A percentile compares a stretch with the other conserved stretches of the same genome.
These are phyloP conservation scores for Polysphondylium violaceum DNA, from an alignment of 78 protist genomes.

Conservation along the genomic window DNA sequence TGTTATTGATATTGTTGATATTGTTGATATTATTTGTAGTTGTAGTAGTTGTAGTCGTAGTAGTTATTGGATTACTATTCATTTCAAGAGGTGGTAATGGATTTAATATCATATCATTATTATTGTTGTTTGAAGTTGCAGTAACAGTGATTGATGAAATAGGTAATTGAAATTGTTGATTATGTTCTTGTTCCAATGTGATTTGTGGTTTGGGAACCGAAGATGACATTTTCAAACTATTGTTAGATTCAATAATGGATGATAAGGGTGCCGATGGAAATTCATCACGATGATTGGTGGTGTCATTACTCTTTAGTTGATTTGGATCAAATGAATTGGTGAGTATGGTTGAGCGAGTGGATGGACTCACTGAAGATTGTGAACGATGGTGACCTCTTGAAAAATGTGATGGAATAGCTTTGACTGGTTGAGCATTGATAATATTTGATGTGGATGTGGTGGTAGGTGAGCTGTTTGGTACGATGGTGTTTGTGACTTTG, in stretches of 20 bases:
- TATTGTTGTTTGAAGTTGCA: neutral
- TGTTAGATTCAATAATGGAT: neutral
- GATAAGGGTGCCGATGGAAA: neutral
- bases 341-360: conserved; percentile 1
- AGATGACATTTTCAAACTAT: conserved; percentile 8
- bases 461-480: conserved; percentile 15
- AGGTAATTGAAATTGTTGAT: neutral
- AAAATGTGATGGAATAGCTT: too few species aligned
- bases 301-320: conserved; percentile 31
- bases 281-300: conserved; percentile 11
- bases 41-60: neutral
- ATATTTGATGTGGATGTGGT: neutral
- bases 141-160: neutral
- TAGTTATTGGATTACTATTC: neutral
- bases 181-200: too few species aligned
- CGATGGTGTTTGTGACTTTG: conserved; percentile 17
- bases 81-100: conserved; percentile 63
- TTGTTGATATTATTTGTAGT: neutral
- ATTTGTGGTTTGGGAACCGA: conserved; percentile 36
- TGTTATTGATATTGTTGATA: neutral
- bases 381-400: conserved; percentile 56
- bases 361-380: conserved; percentile 15
- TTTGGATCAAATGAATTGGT: conserved; percentile 21
- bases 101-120: conserved; percentile 15
- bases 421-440: too few species aligned